Percentiles rank a stretch among this genome's conserved stretches.
Conservation (phyloP, 1,284 basidiomycete species). For the Ustilago bromivora region DNA sequence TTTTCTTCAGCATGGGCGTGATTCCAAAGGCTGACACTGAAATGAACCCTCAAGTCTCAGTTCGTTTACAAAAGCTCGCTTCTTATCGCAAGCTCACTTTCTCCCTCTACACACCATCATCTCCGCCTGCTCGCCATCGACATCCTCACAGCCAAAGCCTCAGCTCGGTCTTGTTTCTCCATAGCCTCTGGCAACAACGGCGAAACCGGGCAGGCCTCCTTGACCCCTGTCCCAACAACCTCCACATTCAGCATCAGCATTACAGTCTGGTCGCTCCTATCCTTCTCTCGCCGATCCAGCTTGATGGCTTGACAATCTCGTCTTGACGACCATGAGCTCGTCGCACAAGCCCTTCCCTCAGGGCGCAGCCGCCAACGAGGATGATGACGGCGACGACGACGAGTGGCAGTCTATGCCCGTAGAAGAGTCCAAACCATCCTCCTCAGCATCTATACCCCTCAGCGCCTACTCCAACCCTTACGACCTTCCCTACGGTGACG, state of each 20-base stretch:
- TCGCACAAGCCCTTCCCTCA: constrained; percentile 10
- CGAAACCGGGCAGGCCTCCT: background rate
- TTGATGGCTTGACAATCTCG: constrained; percentile 8
- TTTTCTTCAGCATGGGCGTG: no score
- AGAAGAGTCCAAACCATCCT: constrained; percentile 6
- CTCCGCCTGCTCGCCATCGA: background rate
- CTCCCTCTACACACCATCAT: background rate
- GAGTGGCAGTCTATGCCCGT: constrained; percentile 64
- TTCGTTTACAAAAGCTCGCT: background rate
- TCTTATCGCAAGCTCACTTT: background rate
- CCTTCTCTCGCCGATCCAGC: background rate
- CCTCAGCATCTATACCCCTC: constrained; percentile 19
- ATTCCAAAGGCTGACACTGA: background rate
- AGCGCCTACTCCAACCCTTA: constrained; percentile 35
- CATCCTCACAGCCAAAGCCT: background rate
- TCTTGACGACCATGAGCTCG: constrained; percentile 36
- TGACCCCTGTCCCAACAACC: background rate
- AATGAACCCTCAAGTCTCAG: constrained; percentile 1
- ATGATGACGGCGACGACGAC: constrained; percentile 49
- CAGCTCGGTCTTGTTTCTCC: background rate
- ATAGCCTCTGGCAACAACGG: background rate
- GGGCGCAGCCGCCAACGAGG: constrained; percentile 1
- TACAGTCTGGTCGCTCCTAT: background rate
- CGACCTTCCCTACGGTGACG: constrained; percentile 46
- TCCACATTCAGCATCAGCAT: constrained; percentile 1